Base-by-base conservation (phyloP, 2,329 filamentous ascomycete genomes). In the Ophiostoma novo-ulmi region DNA sequence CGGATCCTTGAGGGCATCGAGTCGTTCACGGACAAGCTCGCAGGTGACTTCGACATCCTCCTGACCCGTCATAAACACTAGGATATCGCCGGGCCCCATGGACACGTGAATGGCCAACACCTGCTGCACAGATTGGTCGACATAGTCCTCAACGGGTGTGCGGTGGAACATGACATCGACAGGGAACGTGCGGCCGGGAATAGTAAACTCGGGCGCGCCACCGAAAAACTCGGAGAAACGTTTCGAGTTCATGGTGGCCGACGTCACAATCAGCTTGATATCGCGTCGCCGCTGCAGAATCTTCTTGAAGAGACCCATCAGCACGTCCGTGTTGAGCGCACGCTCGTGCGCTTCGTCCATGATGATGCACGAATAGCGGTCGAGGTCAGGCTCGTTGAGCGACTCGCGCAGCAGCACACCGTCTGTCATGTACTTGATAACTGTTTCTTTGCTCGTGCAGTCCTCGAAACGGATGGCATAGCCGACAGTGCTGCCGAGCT, bases 331-430 rank as follows among this genome's bases (percentile, higher is more conserved):
- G 77, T 99, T 98, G 68, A 99, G 82, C 0, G 95, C 94, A 79
- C 95, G 88, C 80, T 99, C 95, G 85, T 99, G 95, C 5, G 95
- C 96, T 82, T 99, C 95, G 78, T 99, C 95, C 95, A 99, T 99
- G 80, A 99, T 99, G 76, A 99, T 93, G 78, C 94, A 97, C 17
- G 94, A 97, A 78, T 99, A 99, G 74, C 92, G 92, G 79, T 98
- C 95, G 65, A 99, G 84, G 78, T 99, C 94, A 7, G 91, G 88
- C 79, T 98, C 94, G 72, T 93, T 94, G 13, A 99, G 84, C 6
- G 93, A 97, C 77, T 99, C 96, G 81, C 95, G 88, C 41, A 99
- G 85, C 64, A 99, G 82, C 31, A 99, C 92, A 82, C 95, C 95
- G 77, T 99, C 96, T 0, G 95, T 99, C 94, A 99, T 97, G 80